Evolutionary conservation across 225 moss, liverwort and hornwort genomes (phyloP).

Genomic region (Asterella californica): DNA sequence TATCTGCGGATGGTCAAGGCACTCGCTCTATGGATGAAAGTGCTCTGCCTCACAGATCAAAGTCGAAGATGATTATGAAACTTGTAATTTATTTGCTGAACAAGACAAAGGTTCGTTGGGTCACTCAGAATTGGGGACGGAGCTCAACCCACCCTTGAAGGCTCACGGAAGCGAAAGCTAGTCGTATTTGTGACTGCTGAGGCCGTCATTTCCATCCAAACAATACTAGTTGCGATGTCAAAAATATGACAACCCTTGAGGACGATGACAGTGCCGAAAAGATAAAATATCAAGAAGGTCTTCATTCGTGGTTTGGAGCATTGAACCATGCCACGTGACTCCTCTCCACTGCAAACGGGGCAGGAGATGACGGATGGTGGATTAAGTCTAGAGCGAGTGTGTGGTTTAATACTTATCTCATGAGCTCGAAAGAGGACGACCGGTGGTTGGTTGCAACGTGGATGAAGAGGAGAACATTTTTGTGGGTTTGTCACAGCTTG

Average conservation of each 20-base stretch:
- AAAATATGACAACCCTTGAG: slow-evolving; percentile 25
- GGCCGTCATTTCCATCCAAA: slow-evolving; percentile 19
- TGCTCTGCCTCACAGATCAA: not conserved
- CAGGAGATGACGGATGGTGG: slow-evolving; percentile 29
- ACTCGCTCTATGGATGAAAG: not conserved
- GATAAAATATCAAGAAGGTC: slow-evolving; percentile 20
- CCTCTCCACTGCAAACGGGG: slow-evolving; percentile 16
- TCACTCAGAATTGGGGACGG: not conserved
- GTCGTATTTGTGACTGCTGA: slow-evolving; percentile 20
- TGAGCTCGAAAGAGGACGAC: slow-evolving; percentile 22
- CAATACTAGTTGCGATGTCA: slow-evolving; percentile 21
- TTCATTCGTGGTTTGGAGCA: slow-evolving; percentile 24
- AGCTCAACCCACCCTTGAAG: not conserved
- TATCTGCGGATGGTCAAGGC: not conserved
- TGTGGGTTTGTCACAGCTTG: slow-evolving; percentile 26
- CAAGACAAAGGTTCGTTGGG: not conserved
- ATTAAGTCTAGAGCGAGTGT: slow-evolving; percentile 17
- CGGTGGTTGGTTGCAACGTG: slow-evolving; percentile 15
- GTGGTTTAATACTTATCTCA: slow-evolving; percentile 24
- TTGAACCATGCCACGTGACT: slow-evolving; percentile 22
- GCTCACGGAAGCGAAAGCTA: slow-evolving; percentile 21
- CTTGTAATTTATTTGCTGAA: not conserved
- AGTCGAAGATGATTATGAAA: not conserved
- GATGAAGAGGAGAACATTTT: slow-evolving; percentile 18
- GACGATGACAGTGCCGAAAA: slow-evolving; percentile 21